Evolutionary conservation across 805 yeast species (phyloP), one percentile per base, ranked within the genome.

Genomic region (Candida lessepsii): DNA sequence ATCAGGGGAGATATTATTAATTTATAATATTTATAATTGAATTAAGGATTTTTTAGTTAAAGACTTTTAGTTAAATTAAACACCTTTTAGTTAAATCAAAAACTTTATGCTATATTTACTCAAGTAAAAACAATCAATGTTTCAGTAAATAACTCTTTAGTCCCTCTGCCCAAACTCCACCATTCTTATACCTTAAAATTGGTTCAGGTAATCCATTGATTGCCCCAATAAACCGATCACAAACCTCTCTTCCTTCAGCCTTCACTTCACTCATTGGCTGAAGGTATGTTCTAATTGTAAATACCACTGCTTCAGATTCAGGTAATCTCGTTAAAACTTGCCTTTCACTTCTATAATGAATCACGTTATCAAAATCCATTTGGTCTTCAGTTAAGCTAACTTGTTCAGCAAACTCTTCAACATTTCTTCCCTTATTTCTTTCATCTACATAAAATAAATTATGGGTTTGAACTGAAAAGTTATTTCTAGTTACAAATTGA

Each of bases 161-260:
- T 0, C 90, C 83, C 1, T 76, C 76, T 0, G 89, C 87, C 89
- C 93, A 85, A 47, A 68, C 80, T 2, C 71, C 71, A 23, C 77
- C 70, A 42, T 77, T 70, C 57, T 86, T 86, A 63, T 86, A 86
- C 19, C 64, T 62, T 1, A 80, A 78, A 41, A 84, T 57, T 18
- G 67, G 76, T 3, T 67, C 77, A 7, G 83, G 82, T 54, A 85
- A 70, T 0, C 80, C 83, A 16, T 74, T 73, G 25, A 86, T 75
- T 1, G 89, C 87, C 7, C 78, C 81, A 33, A 70, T 64, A 15
- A 86, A 60, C 14, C 80, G 73, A n/a, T 71, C 74, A 5, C 71
- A 65, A 1, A 67, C 63, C 35, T 67, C 72, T 18, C 38, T 42
- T 1, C 62, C 61, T 29, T 67, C 65, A 2, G 47, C 45, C 35